Conservation (phyloP, 805 yeast genomes). For the Wickerhamomyces rabaulensis region DNA sequence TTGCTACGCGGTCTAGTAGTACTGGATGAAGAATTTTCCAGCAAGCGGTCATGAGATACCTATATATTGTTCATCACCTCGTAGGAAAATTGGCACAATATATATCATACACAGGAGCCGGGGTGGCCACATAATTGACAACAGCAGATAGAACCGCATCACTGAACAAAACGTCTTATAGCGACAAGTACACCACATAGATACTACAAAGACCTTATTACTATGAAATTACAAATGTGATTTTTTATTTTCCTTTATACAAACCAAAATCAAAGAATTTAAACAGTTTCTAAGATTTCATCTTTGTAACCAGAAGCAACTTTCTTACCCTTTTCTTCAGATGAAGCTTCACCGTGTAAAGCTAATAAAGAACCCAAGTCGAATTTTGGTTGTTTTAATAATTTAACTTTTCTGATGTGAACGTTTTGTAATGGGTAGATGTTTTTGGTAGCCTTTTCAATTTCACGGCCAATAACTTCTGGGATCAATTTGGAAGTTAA, state of each 20-base stretch:
- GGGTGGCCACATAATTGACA: too few species aligned
- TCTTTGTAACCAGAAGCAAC: constrained; percentile 95
- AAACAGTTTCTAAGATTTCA: constrained; percentile 96
- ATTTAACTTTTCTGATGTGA: constrained; percentile 97
- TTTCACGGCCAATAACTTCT: constrained; percentile 98
- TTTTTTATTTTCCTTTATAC: constrained; percentile 12
- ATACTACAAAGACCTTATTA: background rate
- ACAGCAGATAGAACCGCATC: too few species aligned
- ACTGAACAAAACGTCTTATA: too few species aligned
- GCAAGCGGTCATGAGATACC: too few species aligned
- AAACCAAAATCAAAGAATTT: constrained; percentile 27
- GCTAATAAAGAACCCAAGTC: constrained; percentile 95
- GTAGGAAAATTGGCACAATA: too few species aligned
- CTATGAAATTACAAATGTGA: constrained; percentile 9
- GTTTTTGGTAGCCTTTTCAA: constrained; percentile 90
- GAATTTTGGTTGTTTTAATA: constrained; percentile 97
- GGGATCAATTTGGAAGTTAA: constrained; percentile 96
- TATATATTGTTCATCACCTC: too few species aligned
- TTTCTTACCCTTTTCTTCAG: constrained; percentile 97
- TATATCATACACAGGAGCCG: too few species aligned
- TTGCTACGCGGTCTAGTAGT: too few species aligned
- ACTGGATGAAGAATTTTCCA: too few species aligned
- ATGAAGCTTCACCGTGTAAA: constrained; percentile 92
- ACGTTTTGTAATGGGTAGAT: constrained; percentile 98
- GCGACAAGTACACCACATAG: too few species aligned